These are phyloP conservation scores for Cutaneotrichosporon sp. DNA, from an alignment of 1,284 basidiomycete genomes.

Conservation along the genomic window DNA sequence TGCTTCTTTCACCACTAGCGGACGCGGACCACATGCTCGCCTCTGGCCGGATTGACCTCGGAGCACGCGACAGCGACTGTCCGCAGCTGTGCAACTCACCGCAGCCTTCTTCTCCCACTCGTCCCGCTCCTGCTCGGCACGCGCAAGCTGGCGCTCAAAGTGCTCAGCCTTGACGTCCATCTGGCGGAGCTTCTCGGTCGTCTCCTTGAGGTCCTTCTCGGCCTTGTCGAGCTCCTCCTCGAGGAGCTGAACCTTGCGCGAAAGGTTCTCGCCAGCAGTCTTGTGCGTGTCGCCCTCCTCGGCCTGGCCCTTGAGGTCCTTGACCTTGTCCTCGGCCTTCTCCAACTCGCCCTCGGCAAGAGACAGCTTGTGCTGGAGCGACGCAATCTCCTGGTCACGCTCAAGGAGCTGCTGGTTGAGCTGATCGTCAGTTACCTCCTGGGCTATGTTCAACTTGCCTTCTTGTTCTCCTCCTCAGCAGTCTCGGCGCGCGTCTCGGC, in stretches of 20 bases:
- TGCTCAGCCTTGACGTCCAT: slow-evolving; percentile 99
- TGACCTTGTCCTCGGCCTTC: slow-evolving; percentile 67
- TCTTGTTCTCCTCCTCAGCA: slow-evolving; percentile 84
- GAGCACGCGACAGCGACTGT: not conserved
- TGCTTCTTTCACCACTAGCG: no score
- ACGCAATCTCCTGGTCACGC: slow-evolving; percentile 84
- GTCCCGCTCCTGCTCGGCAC: slow-evolving; percentile 87
- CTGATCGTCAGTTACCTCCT: slow-evolving; percentile 17
- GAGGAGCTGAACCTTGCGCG: slow-evolving; percentile 81
- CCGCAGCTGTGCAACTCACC: slow-evolving; percentile 50
- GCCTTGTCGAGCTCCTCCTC: slow-evolving; percentile 94
- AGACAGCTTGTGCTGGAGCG: slow-evolving; percentile 70
- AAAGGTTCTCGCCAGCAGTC: slow-evolving; percentile 68
- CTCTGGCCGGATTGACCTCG: slow-evolving; percentile 1
- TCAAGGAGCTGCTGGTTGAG: slow-evolving; percentile 71
- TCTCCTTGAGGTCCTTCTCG: slow-evolving; percentile 96
- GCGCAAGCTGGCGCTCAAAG: slow-evolving; percentile 86
- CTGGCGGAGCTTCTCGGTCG: slow-evolving; percentile 94
- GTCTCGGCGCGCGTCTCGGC: slow-evolving; percentile 72
- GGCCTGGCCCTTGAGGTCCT: slow-evolving; percentile 63
- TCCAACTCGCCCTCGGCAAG: slow-evolving; percentile 70
- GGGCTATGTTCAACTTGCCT: slow-evolving; percentile 34
- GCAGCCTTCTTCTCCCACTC: slow-evolving; percentile 92
- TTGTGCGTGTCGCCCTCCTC: slow-evolving; percentile 71
- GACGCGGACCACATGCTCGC: no score